A percentile compares a stretch with the other conserved stretches of the same genome.
Conservation (phyloP, 257 asterid species). For the Oldenlandia corymbosa region DNA sequence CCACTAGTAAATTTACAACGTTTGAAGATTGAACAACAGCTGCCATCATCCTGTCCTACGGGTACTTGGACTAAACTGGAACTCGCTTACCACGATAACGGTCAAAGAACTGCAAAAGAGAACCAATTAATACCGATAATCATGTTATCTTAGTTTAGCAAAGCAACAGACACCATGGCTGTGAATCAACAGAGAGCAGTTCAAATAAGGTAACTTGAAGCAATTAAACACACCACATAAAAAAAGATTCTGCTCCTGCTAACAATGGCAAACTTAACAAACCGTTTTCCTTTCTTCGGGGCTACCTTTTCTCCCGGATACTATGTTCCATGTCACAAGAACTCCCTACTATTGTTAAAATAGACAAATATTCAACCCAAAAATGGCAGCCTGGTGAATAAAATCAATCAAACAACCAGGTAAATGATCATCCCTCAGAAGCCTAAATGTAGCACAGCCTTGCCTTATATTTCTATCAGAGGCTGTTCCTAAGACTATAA, state of each 20-base stretch:
- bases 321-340: background rate
- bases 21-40: background rate
- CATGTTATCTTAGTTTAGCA: background rate
- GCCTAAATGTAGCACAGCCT: no score
- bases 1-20: background rate
- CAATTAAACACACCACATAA: no score
- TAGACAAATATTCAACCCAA: no score
- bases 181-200: no score
- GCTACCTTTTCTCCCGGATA: no score
- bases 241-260: background rate
- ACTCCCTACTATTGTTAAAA: background rate
- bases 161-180: background rate
- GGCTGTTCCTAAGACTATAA: no score
- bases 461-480: no score
- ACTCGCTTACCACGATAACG: constrained; percentile 77
- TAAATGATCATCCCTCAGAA: no score
- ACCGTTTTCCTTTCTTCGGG: background rate
- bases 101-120: constrained; percentile 64
- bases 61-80: constrained; percentile 39
- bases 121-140: background rate
- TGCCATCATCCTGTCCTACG: background rate
- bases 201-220: background rate
- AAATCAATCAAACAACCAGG: no score
- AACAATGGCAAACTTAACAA: background rate
- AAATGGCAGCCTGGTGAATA: no score